phyloP scores from a whole-genome alignment of 2,329 filamentous ascomycete genomes.

The Tolypocladium inflatum region DNA sequence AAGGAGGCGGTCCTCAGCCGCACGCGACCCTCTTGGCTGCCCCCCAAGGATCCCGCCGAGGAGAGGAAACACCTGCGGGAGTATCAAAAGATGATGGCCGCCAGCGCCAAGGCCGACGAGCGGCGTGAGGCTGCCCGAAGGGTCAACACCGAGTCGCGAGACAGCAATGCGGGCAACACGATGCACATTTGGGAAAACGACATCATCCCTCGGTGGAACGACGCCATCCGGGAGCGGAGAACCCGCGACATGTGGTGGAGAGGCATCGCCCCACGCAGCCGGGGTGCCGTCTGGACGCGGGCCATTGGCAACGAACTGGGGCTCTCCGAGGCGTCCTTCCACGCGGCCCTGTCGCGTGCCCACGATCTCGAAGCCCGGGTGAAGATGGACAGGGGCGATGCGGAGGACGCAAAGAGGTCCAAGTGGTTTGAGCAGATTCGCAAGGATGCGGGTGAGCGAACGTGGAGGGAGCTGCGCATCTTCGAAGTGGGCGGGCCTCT shows the following conservation, averaged over 20 bases:
- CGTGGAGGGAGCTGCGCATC: slow-evolving; percentile 64
- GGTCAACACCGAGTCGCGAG: slow-evolving; percentile 42
- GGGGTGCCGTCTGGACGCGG: slow-evolving; percentile 59
- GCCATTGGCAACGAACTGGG: slow-evolving; percentile 68
- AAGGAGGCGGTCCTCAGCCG: slow-evolving; percentile 76
- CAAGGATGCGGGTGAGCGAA: slow-evolving; percentile 51
- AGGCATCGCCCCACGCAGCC: slow-evolving; percentile 61
- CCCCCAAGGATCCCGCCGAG: slow-evolving; percentile 81
- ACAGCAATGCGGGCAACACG: slow-evolving; percentile 42
- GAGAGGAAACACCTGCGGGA: slow-evolving; percentile 82
- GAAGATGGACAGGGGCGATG: slow-evolving; percentile 36
- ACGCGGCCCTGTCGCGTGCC: slow-evolving; percentile 60
- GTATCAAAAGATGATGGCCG: slow-evolving; percentile 74
- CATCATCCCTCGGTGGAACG: slow-evolving; percentile 66
- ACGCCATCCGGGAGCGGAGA: slow-evolving; percentile 56
- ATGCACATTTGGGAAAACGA: slow-evolving; percentile 66
- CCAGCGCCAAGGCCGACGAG: slow-evolving; percentile 49
- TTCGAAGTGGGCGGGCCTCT: slow-evolving; percentile 59
- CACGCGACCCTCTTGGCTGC: slow-evolving; percentile 75
- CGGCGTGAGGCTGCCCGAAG: slow-evolving; percentile 44
- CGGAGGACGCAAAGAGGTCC: slow-evolving; percentile 45
- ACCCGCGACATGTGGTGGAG: slow-evolving; percentile 78
- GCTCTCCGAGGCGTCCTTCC: slow-evolving; percentile 57
- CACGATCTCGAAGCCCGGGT: slow-evolving; percentile 50
- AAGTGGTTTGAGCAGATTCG: slow-evolving; percentile 56